Percentiles rank a stretch among this genome's conserved stretches.
phyloP scores from a whole-genome alignment of 176 grass and related monocot genomes.

The Oryza punctata region DNA sequence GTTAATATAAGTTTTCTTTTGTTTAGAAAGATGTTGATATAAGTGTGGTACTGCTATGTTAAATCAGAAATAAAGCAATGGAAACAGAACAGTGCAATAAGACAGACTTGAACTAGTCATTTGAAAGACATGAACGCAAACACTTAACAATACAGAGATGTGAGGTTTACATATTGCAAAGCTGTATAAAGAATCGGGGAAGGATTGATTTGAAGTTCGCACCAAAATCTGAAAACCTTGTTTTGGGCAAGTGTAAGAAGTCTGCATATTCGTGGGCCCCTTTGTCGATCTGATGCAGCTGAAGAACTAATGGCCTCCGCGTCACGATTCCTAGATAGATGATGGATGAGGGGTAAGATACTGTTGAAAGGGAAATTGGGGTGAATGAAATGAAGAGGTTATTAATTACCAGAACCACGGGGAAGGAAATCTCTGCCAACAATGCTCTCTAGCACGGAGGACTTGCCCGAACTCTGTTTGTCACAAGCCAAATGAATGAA shows the following conservation, averaged over 20 bases:
- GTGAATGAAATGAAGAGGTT: not conserved
- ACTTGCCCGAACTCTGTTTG: conserved; percentile 75
- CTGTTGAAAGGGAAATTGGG: not conserved
- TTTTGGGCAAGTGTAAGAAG: conserved; percentile 65
- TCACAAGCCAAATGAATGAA: not conserved
- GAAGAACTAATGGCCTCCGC: conserved; percentile 65
- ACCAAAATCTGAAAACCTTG: conserved; percentile 74
- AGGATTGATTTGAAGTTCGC: not conserved
- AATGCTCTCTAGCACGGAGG: conserved; percentile 74
- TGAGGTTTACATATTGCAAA: not conserved
- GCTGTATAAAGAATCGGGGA: not conserved
- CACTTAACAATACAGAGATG: not conserved
- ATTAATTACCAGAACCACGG: conserved; percentile 62
- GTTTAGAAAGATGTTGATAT: not conserved
- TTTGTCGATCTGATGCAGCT: conserved; percentile 56
- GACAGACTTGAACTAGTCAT: not conserved
- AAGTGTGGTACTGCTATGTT: not conserved
- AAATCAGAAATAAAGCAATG: not conserved
- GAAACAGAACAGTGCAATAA: not conserved
- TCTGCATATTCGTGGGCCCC: conserved; percentile 60
- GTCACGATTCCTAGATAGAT: conserved; percentile 68
- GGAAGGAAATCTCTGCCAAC: conserved; percentile 78
- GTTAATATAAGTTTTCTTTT: not conserved
- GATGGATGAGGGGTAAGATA: not conserved
- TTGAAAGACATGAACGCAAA: not conserved